A percentile compares a stretch with the other conserved stretches of the same genome.
Evolutionary conservation across 2,329 filamentous ascomycete species (phyloP).

Genomic region (Ophiocordyceps camponoti-rufipedis): DNA sequence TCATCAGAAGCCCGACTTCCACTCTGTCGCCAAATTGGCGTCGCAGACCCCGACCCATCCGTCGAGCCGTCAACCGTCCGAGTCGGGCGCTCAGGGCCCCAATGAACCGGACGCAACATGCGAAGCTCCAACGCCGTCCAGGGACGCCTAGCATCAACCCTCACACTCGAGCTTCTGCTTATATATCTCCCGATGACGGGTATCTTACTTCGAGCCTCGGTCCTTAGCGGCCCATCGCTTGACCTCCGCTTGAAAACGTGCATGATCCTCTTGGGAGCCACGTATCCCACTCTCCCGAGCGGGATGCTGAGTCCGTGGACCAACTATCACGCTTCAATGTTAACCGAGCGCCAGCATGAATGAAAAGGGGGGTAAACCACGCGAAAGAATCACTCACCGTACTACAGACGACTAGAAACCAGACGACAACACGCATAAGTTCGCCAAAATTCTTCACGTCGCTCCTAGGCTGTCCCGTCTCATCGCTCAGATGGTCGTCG

Average conservation of each 20-base stretch:
- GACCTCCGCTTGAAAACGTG: slow-evolving; percentile 9
- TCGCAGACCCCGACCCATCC: too few species aligned
- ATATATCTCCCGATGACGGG: too few species aligned
- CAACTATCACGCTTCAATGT: slow-evolving; percentile 16
- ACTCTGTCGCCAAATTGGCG: not conserved
- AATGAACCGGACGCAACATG: too few species aligned
- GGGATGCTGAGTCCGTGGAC: slow-evolving; percentile 69
- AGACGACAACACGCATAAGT: slow-evolving; percentile 53
- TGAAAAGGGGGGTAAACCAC: too few species aligned
- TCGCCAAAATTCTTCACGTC: slow-evolving; percentile 52
- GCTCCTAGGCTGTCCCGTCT: slow-evolving; percentile 39
- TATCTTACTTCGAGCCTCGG: too few species aligned
- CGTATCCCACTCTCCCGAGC: slow-evolving; percentile 44
- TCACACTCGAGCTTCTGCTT: too few species aligned
- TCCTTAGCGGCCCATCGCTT: too few species aligned
- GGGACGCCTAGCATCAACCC: too few species aligned
- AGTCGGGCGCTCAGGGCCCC: too few species aligned
- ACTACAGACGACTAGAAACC: slow-evolving; percentile 72
- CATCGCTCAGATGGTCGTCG: slow-evolving; percentile 24
- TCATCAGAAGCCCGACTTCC: not conserved
- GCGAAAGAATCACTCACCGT: slow-evolving; percentile 38
- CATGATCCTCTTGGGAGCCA: slow-evolving; percentile 42
- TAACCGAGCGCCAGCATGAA: too few species aligned
- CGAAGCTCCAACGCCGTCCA: too few species aligned
- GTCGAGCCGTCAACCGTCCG: too few species aligned